Base-by-base conservation (phyloP, 164 flowering plant genomes). In the Dillenia turbinata region DNA sequence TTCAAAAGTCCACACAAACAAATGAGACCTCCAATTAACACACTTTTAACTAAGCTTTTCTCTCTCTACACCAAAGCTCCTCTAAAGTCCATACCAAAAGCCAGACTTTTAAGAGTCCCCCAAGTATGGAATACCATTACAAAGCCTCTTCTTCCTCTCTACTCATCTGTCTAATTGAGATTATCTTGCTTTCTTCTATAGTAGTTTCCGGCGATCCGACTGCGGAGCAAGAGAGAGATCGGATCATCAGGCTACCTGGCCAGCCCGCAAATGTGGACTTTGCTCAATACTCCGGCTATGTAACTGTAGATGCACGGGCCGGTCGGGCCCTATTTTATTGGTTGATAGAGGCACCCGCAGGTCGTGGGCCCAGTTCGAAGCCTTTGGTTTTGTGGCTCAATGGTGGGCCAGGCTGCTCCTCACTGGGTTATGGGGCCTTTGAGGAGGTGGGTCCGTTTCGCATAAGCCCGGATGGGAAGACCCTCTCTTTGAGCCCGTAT, bases 321-420 rank as follows among this genome's bases (percentile, higher is more conserved):
- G 81, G 77, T 8, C 61, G 81, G 54, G 77, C 78, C 12, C 71
- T 78, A 2, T 78, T 75, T 33, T 75, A 75, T 47, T 78, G 72
- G 74, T 24, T 78, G 24, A 44, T 70, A 40, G 71, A 78, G 60
- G 71, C 76, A 0, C 22, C 22, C 22, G 14, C 1, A 9, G 6
- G 10, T 1, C 49, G 17, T 1, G 13, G 40, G 24, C 64, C 68
- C 9, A 10, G 11, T 0, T n/a, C 68, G 0, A 68, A 51, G 63
- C 80, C 80, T 0, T 60, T 77, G 2, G 52, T 77, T 12, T 52
- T 77, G 47, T 77, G 80, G 80, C 77, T 74, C 54, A 74, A 68
- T 64, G 81, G 78, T 12, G 81, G 81, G 49, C 78, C 78, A 3
- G 77, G 77, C 12, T 77, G 78, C 57, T 77, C 81, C 0, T 71